Evolutionary conservation across 2,329 filamentous ascomycete genomes (phyloP), one percentile per base, ranked within the genome.

Genomic region (Neopestalotiopsis clavispora): DNA sequence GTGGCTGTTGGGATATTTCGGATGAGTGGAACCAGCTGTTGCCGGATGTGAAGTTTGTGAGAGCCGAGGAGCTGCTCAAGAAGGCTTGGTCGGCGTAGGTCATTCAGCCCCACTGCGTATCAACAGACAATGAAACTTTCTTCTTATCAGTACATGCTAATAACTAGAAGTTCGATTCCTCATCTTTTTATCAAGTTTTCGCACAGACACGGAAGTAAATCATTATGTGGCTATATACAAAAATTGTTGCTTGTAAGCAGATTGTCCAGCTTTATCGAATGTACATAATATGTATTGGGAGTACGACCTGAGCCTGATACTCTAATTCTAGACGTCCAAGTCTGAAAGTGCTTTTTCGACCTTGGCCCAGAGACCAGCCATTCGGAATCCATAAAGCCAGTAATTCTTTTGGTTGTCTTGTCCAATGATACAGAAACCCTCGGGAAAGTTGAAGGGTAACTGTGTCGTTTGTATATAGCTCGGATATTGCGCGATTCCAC

Each of bases 1-100:
- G 68, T 20, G 71, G 71, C 12, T 68, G 66, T 28, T 68, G 72
- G 66, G 63, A 67, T 40, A 63, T 73, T 1, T 79, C 81, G 17
- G 79, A 80, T 45, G 82, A 85, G 69, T 84, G 79, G 77, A 87
- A 87, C 69, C 69, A 77, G 64, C 72, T 83, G 20, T 78, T 84
- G 38, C 83, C 84, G 0, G 81, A 85, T 28, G 83, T 82, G 52
- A 67, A 80, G 67, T 86, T 86, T 63, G 80, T 75, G 1, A 67
- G 73, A 9, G 73, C 77, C 1, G 82, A 84, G 67, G 80, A 81
- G 10, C 85, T 85, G 70, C 69, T 86, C 12, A 73, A 62, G 0
- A 73, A 81, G 68, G 76, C 78, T 4, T 85, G 83, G 84, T 72
- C 72, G 52, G 81, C 78, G 42, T 80, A 79, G 63, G 17, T 38